Evolutionary conservation across 176 grass and related monocot genomes (phyloP).

Genomic region (Avena atlantica): DNA sequence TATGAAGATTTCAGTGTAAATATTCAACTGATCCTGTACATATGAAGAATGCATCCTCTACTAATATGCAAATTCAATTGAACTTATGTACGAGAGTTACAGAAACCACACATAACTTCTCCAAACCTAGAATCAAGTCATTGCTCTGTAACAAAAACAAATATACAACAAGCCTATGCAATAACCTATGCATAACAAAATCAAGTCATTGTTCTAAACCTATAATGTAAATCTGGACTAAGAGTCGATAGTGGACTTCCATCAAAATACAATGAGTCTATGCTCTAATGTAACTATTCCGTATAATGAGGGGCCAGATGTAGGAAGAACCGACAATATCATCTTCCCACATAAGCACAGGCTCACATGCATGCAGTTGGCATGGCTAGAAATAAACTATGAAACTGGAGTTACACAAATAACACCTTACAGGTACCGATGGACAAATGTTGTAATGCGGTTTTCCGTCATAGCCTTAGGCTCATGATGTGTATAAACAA

Average conservation of each 20-base stretch:
- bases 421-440: not conserved
- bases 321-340: constrained; percentile 20
- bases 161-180: not conserved
- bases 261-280: not conserved
- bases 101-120: not conserved
- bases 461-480: not conserved
- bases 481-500: not conserved
- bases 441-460: not conserved
- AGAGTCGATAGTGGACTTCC: not conserved
- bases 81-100: not conserved
- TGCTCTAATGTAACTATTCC: constrained; percentile 33
- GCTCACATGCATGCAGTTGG: constrained; percentile 17
- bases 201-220: not conserved
- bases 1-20: constrained; percentile 18
- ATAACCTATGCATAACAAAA: constrained; percentile 6
- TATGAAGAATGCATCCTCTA: not conserved
- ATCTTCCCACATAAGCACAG: constrained; percentile 27
- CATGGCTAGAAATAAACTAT: not conserved
- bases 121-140: constrained; percentile 20
- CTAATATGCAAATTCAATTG: not conserved
- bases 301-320: not conserved
- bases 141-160: constrained; percentile 4
- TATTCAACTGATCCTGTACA: not conserved
- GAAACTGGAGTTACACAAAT: not conserved
- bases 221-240: not conserved